Conservation (phyloP, 352 stramenopile genomes). For the Pythium coloratum region DNA sequence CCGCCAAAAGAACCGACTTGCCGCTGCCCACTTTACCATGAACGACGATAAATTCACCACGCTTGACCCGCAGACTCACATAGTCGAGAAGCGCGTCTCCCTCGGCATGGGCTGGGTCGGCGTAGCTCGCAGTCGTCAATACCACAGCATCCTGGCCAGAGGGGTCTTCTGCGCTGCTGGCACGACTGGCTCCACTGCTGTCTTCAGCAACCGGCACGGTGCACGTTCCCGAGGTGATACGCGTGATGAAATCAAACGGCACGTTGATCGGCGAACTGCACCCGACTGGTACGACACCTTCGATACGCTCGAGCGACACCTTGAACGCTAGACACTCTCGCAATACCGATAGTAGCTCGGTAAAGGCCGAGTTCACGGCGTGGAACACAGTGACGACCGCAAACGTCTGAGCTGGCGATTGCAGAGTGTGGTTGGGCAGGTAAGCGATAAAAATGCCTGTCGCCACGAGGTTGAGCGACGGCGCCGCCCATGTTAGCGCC, state of each 20-base stretch:
- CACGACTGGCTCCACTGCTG: neutral
- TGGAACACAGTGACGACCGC: constrained; percentile 39
- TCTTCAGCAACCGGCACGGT: neutral
- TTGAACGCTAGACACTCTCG: constrained; percentile 28
- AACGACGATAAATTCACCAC: constrained; percentile 55
- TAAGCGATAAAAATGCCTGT: constrained; percentile 34
- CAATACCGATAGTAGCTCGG: constrained; percentile 18
- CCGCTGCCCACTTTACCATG: constrained; percentile 60
- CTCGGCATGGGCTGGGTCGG: constrained; percentile 24
- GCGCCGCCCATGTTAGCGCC: constrained; percentile 40
- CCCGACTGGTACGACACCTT: constrained; percentile 21
- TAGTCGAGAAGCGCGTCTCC: constrained; percentile 41
- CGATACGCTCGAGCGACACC: constrained; percentile 36
- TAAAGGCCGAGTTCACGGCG: constrained; percentile 40
- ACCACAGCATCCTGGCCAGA: constrained; percentile 31
- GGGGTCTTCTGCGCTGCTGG: neutral
- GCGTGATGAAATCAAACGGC: constrained; percentile 21
- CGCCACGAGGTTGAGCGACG: constrained; percentile 36
- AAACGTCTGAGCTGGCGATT: constrained; percentile 37
- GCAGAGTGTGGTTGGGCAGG: constrained; percentile 28
- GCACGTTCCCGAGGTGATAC: neutral
- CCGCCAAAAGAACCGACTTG: constrained; percentile 60
- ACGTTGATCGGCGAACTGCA: constrained; percentile 4
- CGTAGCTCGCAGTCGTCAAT: constrained; percentile 49
- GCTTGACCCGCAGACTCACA: constrained; percentile 44